Evolutionary conservation across 139 green algal genomes (phyloP), one percentile per base, ranked within the genome.

Genomic region (Picochlorum sp.): DNA sequence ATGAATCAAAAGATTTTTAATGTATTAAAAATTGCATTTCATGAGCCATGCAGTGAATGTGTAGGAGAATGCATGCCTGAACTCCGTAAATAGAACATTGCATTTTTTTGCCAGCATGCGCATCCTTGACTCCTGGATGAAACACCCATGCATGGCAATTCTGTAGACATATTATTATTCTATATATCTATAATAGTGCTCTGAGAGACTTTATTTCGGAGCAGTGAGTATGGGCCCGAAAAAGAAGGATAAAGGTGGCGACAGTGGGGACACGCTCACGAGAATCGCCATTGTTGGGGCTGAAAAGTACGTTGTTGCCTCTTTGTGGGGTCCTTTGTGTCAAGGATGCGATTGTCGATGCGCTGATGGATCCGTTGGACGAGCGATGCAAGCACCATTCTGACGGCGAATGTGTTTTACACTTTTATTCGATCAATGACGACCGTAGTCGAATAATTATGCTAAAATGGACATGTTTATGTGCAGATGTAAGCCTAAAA

Each of bases 231-330:
- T 95, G 87, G 51, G 82, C 37, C 85, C 87, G 9, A 92, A 91
- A 56, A 83, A 86, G 45, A 89, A 91, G 49, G 80, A 94, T 41
- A 80, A 87, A 52, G 11, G n/a, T 41, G 67, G 77, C 14, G 38
- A 62, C 30, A 78, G 77, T 14, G 85, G 90, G 55, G 87, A 99
- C 49, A 81, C 72, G 31, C 81, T 97, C 14, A 97, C 90, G 6
- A 86, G 94, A 72, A 98, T 99, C 70, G 94, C 94, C 23, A 98
- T 99, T 70, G 89, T 99, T 8, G 91, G 70, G 50, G 74, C 81
- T 13, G 92, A 97, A 68, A 88, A 87, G 81, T 95, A 71, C 59
- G 67, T 56, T 3, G 3, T 26, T 54, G 3, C 15, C 6, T 4
- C 0, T 54, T 54, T 0, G 3, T 3, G 9, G 7, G 1, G 34